Conservation (phyloP, 2,329 filamentous ascomycete genomes). For the Trichoderma breve region DNA sequence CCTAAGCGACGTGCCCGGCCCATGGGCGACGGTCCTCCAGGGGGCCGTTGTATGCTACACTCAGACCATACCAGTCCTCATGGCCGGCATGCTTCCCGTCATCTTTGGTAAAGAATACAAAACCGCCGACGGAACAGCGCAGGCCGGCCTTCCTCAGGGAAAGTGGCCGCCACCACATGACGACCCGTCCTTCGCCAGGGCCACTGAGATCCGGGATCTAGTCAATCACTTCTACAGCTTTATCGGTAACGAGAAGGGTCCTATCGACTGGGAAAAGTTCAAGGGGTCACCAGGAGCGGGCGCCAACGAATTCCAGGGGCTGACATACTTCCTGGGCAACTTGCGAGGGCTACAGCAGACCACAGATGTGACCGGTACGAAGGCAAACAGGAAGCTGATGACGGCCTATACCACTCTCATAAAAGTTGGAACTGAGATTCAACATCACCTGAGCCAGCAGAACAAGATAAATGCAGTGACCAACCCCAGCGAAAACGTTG, state of each 20-base stretch:
- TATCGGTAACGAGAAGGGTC: not conserved
- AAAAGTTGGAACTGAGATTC: not conserved
- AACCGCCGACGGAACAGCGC: not conserved
- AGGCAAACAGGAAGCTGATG: not conserved
- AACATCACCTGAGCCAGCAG: not conserved
- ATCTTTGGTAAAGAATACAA: not conserved
- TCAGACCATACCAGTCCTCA: not conserved
- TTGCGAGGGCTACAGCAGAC: not conserved
- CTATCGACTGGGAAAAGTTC: not conserved
- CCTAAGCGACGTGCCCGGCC: not conserved
- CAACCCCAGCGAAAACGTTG: not conserved
- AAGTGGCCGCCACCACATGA: not conserved
- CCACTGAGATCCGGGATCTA: not conserved
- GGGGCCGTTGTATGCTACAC: not conserved
- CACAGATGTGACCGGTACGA: not conserved
- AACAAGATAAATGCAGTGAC: not conserved
- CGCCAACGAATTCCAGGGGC: not conserved
- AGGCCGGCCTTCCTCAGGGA: not conserved
- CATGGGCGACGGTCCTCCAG: not conserved
- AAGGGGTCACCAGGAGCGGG: not conserved
- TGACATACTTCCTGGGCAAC: not conserved
- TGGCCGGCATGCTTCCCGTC: not conserved
- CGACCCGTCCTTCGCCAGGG: not conserved
- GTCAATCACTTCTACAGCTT: not conserved
- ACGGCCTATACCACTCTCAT: not conserved